Conservation (phyloP, 2,329 filamentous ascomycete genomes). For the Claviceps pusilla region DNA sequence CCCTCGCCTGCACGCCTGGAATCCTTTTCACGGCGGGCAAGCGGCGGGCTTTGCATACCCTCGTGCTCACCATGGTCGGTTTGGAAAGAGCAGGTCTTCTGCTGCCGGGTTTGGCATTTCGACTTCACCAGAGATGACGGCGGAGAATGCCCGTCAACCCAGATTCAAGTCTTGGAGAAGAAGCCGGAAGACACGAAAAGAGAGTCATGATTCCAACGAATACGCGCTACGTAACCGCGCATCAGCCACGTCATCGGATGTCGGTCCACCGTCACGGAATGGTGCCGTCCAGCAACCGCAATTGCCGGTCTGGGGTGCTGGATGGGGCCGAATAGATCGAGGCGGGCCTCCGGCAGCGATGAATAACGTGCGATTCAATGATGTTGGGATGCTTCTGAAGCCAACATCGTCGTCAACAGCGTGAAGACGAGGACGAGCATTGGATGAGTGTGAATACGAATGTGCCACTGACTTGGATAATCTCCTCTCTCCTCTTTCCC, state of each 20-base stretch:
- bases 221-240: slow-evolving; percentile 17
- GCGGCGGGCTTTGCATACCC: slow-evolving; percentile 37
- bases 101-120: slow-evolving; percentile 26
- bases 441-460: not conserved
- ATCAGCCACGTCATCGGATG: not conserved
- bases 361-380: slow-evolving; percentile 15
- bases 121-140: slow-evolving; percentile 26
- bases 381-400: slow-evolving; percentile 18
- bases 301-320: slow-evolving; percentile 13
- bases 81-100: slow-evolving; percentile 14
- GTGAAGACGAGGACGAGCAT: not conserved
- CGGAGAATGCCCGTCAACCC: slow-evolving; percentile 11
- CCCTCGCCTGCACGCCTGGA: slow-evolving; percentile 23
- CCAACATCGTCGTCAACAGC: not conserved
- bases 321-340: slow-evolving; percentile 18
- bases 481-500: not conserved
- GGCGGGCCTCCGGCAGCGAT: slow-evolving; percentile 10
- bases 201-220: slow-evolving; percentile 16
- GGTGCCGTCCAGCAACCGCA: slow-evolving; percentile 3
- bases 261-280: not conserved
- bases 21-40: slow-evolving; percentile 33
- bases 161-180: slow-evolving; percentile 17
- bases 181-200: slow-evolving; percentile 13
- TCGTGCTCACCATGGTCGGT: slow-evolving; percentile 15
- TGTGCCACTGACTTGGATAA: not conserved